phyloP scores from a whole-genome alignment of 306 rosid species.

The Carpinus fangiana region DNA sequence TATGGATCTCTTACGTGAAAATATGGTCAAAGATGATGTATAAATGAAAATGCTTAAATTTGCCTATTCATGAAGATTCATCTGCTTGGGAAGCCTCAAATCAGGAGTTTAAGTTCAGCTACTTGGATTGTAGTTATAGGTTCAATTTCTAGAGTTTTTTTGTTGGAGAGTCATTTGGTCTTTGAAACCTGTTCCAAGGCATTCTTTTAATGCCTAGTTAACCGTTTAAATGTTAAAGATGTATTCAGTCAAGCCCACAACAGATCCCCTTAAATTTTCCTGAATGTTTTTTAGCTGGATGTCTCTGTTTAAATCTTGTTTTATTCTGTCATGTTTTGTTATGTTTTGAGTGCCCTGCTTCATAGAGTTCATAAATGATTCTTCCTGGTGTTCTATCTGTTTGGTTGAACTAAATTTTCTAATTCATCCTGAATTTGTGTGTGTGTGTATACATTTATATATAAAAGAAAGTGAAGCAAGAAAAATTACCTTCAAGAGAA shows the following conservation, averaged over 20 bases:
- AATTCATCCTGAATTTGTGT: too few species aligned
- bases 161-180: not conserved
- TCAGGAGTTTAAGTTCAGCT: not conserved
- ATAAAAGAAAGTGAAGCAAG: not conserved
- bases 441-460: too few species aligned
- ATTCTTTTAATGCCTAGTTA: not conserved
- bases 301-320: too few species aligned
- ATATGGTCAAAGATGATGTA: too few species aligned
- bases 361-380: too few species aligned
- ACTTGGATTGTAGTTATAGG: not conserved
- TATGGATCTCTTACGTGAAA: too few species aligned
- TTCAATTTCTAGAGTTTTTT: not conserved
- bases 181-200: not conserved
- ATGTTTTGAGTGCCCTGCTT: too few species aligned
- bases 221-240: not conserved
- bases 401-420: too few species aligned
- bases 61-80: not conserved
- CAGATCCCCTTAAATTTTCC: not conserved
- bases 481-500: slow-evolving; percentile 45
- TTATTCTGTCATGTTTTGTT: too few species aligned
- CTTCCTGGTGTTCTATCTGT: too few species aligned
- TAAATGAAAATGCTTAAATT: too few species aligned
- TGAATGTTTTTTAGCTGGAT: not conserved
- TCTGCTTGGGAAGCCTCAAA: not conserved
- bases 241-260: too few species aligned